Conservation (phyloP, 345 rosid genomes). For the Brassica rapa region DNA sequence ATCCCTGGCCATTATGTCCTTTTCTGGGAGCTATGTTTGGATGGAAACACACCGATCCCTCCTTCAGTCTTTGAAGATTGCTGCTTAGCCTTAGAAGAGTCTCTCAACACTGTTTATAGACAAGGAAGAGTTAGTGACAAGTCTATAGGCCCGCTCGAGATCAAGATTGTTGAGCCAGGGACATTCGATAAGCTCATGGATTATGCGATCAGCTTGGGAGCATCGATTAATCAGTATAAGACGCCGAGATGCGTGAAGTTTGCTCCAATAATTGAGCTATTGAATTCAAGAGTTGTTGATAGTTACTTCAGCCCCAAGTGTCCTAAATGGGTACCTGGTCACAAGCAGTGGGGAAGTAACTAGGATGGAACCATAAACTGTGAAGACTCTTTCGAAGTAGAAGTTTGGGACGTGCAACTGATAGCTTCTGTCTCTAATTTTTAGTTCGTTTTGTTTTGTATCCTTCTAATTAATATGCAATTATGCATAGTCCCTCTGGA, state of each 20-base stretch:
- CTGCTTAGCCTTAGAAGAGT: constrained; percentile 82
- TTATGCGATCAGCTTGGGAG: constrained; percentile 87
- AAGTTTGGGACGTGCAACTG: constrained; percentile 28
- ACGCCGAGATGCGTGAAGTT: constrained; percentile 94
- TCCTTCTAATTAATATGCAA: constrained; percentile 23
- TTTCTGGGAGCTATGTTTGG: constrained; percentile 76
- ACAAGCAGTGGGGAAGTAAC: constrained; percentile 73
- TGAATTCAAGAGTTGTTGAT: constrained; percentile 71
- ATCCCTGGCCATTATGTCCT: constrained; percentile 91
- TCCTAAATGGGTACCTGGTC: constrained; percentile 95
- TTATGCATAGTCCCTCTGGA: constrained; percentile 24
- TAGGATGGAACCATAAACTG: constrained; percentile 14
- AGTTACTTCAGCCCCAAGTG: constrained; percentile 86
- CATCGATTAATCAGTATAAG: constrained; percentile 94
- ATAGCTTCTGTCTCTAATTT: constrained; percentile 29
- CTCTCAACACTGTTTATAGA: constrained; percentile 87
- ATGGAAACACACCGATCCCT: constrained; percentile 77
- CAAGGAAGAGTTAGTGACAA: constrained; percentile 87
- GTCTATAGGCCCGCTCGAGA: constrained; percentile 91
- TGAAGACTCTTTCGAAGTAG: constrained; percentile 31
- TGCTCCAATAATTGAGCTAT: constrained; percentile 82
- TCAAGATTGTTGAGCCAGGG: constrained; percentile 82
- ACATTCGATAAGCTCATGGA: constrained; percentile 98
- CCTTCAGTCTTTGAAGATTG: constrained; percentile 92
- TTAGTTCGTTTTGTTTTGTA: constrained; percentile 8